phyloP scores from a whole-genome alignment of 2,329 filamentous ascomycete genomes.

The Botrytis sinoallii region DNA sequence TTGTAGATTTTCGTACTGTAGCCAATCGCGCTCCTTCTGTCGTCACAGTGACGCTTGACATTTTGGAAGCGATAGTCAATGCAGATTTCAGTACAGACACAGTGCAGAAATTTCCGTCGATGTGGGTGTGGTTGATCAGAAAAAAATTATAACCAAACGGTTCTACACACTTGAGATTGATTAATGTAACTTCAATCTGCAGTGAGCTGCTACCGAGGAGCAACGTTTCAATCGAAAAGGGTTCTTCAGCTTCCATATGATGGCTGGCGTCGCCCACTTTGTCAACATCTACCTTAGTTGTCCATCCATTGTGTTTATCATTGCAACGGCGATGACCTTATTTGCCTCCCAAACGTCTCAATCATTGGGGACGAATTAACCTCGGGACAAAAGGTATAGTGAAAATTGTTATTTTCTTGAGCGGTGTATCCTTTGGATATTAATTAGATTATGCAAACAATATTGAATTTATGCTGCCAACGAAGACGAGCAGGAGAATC shows the following conservation, averaged over 20 bases:
- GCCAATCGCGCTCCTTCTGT: conserved; percentile 14
- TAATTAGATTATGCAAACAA: conserved; percentile 9
- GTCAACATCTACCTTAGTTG: conserved; percentile 17
- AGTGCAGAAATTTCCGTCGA: background rate
- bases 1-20: conserved; percentile 12
- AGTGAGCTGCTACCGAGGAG: conserved; percentile 13
- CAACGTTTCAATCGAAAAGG: conserved; percentile 19
- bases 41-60: conserved; percentile 6
- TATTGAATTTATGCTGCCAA: conserved; percentile 15
- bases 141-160: conserved; percentile 5
- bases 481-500: conserved; percentile 3
- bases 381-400: conserved; percentile 4
- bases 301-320: background rate
- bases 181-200: conserved; percentile 15
- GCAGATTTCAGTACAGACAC: conserved; percentile 12
- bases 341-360: background rate
- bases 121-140: conserved; percentile 16
- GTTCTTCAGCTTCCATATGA: conserved; percentile 20
- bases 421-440: conserved; percentile 10
- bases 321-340: background rate
- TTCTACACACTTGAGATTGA: background rate
- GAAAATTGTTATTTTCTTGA: background rate
- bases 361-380: background rate
- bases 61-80: conserved; percentile 6
- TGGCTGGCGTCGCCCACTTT: conserved; percentile 15